These are phyloP conservation scores for Rhodofomes roseus DNA, from an alignment of 1,284 basidiomycete genomes.

Conservation along the genomic window DNA sequence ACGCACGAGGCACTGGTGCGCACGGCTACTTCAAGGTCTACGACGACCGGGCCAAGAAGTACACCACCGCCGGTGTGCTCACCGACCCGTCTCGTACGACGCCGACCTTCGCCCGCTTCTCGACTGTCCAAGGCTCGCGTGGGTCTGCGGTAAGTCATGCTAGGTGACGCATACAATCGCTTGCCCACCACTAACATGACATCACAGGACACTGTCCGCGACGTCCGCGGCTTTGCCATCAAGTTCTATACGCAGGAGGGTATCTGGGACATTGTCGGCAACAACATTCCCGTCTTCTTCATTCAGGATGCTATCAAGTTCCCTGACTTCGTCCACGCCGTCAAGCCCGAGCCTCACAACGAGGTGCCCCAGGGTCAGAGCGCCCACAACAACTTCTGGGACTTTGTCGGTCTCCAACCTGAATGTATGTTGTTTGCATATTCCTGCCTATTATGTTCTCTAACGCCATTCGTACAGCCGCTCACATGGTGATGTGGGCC, in stretches of 20 bases:
- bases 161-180: background rate
- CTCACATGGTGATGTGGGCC: slow-evolving; percentile 81
- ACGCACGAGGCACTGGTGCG: slow-evolving; percentile 78
- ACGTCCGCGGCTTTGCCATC: slow-evolving; percentile 81
- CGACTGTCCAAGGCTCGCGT: slow-evolving; percentile 73
- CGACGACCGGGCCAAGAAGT: slow-evolving; percentile 58
- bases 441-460: background rate
- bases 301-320: slow-evolving; percentile 85
- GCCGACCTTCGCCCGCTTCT: slow-evolving; percentile 78
- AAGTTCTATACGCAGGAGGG: slow-evolving; percentile 80
- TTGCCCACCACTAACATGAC: background rate
- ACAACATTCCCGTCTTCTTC: slow-evolving; percentile 81
- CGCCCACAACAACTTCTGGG: slow-evolving; percentile 87
- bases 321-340: slow-evolving; percentile 77
- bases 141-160: slow-evolving; percentile 58
- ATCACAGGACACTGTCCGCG: slow-evolving; percentile 71
- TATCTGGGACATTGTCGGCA: slow-evolving; percentile 83
- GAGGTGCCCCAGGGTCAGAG: slow-evolving; percentile 62
- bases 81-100: slow-evolving; percentile 70
- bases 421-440: slow-evolving; percentile 39
- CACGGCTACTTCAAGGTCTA: slow-evolving; percentile 80
- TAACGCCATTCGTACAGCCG: slow-evolving; percentile 36
- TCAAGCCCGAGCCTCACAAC: slow-evolving; percentile 78
- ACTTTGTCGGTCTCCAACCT: slow-evolving; percentile 65
- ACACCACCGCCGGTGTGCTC: slow-evolving; percentile 64